Evolutionary conservation across 2,329 filamentous ascomycete genomes (phyloP), one percentile per base, ranked within the genome.

Genomic region (Cordyceps cicadae): DNA sequence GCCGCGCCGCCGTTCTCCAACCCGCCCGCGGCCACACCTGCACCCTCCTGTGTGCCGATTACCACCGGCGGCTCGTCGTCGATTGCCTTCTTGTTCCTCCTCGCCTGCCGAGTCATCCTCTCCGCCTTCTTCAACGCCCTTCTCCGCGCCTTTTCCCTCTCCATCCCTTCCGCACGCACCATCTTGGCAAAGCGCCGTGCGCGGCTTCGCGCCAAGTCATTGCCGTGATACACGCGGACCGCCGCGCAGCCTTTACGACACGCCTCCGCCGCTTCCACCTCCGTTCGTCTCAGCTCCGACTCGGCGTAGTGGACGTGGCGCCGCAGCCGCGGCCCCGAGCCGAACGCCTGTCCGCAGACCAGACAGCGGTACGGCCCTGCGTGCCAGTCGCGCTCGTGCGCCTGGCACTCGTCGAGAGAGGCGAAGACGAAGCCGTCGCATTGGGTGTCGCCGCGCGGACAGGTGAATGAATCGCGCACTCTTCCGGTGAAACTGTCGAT

Each of bases 301-400:
- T 46, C 49, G 0, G 11, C 7, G 17, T 53, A 48, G 14, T 59
- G 57, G 0, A 2, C 26, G 12, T 59, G 57, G 0, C 57, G 48
- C 1, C 29, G 49, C 0, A 53, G 41, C 3, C 37, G 19, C 3
- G 57, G 14, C 4, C 11, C 51, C 3, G 43, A 54, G 5, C 51
- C 32, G 19, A 54, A 60, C 1, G 0, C 7, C 11, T 49, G 41
- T 3, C 58, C 58, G 17, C 58, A 60, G 17, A 60, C 15, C 14
- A 32, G 17, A 24, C 62, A 63, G 5, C 14, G 14, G 32, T 63
- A 63, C 1, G 62, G 62, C 0, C 51, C 62, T 1, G 32, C 24
- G 21, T 63, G 62, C 54, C 54, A 62, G n/a, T 61, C 59, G 0
- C 5, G 3, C 3, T 62, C 54, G 26, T 63, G 62, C 6, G 17